Evolutionary conservation across 1,284 basidiomycete species (phyloP), one percentile per base, ranked within the genome.

Genomic region (Naganishia albida): DNA sequence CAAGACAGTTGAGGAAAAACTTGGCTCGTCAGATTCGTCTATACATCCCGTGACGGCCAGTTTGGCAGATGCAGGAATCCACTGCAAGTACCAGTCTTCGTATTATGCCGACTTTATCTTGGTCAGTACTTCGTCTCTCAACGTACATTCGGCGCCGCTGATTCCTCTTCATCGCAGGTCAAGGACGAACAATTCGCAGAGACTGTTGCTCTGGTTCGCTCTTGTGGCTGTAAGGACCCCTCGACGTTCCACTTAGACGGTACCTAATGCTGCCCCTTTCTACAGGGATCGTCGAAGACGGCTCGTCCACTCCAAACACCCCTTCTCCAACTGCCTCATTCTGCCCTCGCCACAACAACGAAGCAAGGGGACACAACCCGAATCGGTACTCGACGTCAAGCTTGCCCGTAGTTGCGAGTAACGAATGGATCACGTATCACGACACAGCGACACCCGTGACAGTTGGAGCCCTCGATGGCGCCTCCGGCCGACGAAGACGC

Each of bases 81-180:
- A 88, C 30, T 91, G 91, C 64, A 80, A 91, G 6, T 92, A 91
- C 74, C 90, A 90, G 75, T 90, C 89, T 4, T 89, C 88, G 12
- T 90, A 91, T 75, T 87, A 87, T 83, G 87, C 88, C 72, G 89
- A 92, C 77, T 91, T 89, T 75, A 86, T 92, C 57, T 85, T 92
- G 69, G 90, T 16, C 25, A 8, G 12, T 30, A 2, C 13, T 15
- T 46, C 7, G 13, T 8, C 4, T 25, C 88, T 73, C 68, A 85
- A 78, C 42, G 16, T 25, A 16, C 46, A n/a, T 18, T 16, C 46
- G 20, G 20, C 7, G 46, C 7, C 13, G n/a, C 26, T 34, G 28
- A 51, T 34, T 6, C 28, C 25, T 26, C 15, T 34, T 53, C 16
- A 4, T 34, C 34, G 12, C 28, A 63, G 60, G 60, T 77, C 48